These are phyloP conservation scores for Coniochaeta sp. DNA, from an alignment of 2,329 filamentous ascomycete species.

Conservation along the genomic window DNA sequence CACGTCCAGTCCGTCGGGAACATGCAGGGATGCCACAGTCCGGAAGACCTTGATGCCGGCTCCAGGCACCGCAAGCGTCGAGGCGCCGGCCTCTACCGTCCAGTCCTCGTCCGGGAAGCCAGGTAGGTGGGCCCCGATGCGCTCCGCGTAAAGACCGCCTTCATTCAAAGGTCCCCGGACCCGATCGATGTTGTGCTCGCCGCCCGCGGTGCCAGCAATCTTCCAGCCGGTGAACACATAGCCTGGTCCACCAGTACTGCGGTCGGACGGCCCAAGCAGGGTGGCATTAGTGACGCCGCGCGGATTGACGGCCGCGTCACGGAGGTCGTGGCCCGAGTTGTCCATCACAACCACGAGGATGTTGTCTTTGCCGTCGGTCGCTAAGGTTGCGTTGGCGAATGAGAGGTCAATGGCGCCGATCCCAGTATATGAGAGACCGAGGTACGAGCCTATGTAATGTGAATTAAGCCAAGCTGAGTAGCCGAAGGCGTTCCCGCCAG, in stretches of 20 bases:
- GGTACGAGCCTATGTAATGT: slow-evolving; percentile 45
- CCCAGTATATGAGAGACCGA: slow-evolving; percentile 36
- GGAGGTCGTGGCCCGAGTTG: slow-evolving; percentile 52
- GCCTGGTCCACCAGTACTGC: slow-evolving; percentile 4
- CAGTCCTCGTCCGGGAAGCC: slow-evolving; percentile 42
- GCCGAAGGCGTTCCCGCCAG: slow-evolving; percentile 48
- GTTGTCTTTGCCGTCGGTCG: slow-evolving; percentile 28
- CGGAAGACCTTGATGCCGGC: slow-evolving; percentile 51
- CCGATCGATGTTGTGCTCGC: slow-evolving; percentile 44
- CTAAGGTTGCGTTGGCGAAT: slow-evolving; percentile 41
- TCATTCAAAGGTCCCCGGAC: slow-evolving; percentile 49
- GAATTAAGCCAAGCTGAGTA: slow-evolving; percentile 53
- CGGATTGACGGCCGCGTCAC: slow-evolving; percentile 35
- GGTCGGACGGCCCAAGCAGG: slow-evolving; percentile 28
- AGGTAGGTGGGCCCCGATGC: slow-evolving; percentile 52
- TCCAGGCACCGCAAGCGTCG: slow-evolving; percentile 31
- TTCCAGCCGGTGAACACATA: slow-evolving; percentile 46
- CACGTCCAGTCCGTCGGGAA: slow-evolving; percentile 45
- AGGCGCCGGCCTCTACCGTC: slow-evolving; percentile 19
- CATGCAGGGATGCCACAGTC: slow-evolving; percentile 39
- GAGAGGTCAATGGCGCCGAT: slow-evolving; percentile 33
- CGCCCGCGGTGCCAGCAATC: slow-evolving; percentile 49
- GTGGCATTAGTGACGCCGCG: slow-evolving; percentile 46
- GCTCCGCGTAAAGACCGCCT: slow-evolving; percentile 50
- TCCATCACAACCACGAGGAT: slow-evolving; percentile 50